Evolutionary conservation across 768 basidiomycete species (phyloP), one percentile per base, ranked within the genome.

Genomic region (Macrolepiota albuminosa): DNA sequence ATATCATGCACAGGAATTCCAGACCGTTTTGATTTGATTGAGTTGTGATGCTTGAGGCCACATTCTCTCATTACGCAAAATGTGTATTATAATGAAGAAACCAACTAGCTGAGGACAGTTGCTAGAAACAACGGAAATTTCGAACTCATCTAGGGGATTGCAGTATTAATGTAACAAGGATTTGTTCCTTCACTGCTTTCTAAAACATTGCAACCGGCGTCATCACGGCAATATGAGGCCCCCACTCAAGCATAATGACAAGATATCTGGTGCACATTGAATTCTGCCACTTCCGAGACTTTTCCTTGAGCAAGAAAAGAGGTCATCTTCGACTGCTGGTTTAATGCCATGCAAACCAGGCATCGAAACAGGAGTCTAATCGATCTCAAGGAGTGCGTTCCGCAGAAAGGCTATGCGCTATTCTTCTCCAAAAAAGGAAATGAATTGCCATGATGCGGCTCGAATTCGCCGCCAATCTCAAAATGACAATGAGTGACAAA

Each of bases 351-450:
- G 96, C 94, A 67, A 98, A 94, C 94, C 95, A 98, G 9, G 89
- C 84, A 68, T 97, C 97, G 78, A 98, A 97, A 78, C 95, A 98
- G 0, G 89, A 78, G 72, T 98, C 95, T 96, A 97, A 56, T 84
- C 75, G 54, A 85, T 84, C 72, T 98, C 96, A 58, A 96, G 0
- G 88, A 11, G 94, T 97, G 74, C 95, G 97, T 76, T 86, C 82
- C 11, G 83, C 76, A 1, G 89, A 84, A 21, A 97, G 83, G 57
- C 93, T 95, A 61, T 86, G 80, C 0, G 89, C 86, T 91, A 93
- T 91, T 59, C 5, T 10, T 57, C 3, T 29, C 21, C 24, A 3
- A 2, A 10, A 29, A 57, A 24, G 18, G 49, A 50, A 31, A 29
- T 48, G n/a, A n/a, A n/a, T n/a, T n/a, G n/a, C n/a, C n/a, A n/a